These are phyloP conservation scores for Musa itinerans DNA, from an alignment of 176 grass and related monocot genomes.

Conservation along the genomic window DNA sequence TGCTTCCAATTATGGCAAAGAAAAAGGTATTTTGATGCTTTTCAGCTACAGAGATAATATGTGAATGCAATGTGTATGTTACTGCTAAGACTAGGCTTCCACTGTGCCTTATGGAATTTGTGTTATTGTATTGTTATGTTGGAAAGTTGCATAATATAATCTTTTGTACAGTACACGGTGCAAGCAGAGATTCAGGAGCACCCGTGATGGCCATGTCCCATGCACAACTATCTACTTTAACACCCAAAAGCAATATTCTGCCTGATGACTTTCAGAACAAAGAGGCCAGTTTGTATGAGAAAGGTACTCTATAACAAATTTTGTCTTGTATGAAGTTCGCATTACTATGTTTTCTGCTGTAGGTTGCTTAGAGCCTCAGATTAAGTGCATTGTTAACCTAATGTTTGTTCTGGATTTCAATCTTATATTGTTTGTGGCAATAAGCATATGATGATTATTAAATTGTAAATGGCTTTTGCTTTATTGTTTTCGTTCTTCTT, in stretches of 20 bases:
- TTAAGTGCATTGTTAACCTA: background rate
- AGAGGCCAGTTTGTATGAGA: constrained; percentile 33
- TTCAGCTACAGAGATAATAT: background rate
- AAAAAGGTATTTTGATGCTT: constrained; percentile 38
- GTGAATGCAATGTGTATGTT: background rate
- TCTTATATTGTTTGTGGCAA: background rate
- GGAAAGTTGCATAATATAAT: constrained; percentile 13
- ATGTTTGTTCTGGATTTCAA: background rate
- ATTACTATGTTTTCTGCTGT: background rate
- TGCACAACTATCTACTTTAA: constrained; percentile 31
- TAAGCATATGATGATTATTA: background rate
- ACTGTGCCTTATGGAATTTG: background rate
- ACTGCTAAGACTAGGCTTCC: background rate
- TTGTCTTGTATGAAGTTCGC: background rate
- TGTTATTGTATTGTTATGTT: background rate
- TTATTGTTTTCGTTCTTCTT: background rate
- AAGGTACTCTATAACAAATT: constrained; percentile 39
- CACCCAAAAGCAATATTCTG: background rate
- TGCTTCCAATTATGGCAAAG: constrained; percentile 45
- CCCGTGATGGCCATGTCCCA: constrained; percentile 30
- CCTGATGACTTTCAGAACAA: constrained; percentile 16
- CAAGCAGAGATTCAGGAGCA: constrained; percentile 26
- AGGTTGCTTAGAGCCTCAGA: background rate
- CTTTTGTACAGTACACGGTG: constrained; percentile 30
- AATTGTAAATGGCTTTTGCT: background rate